phyloP scores from a whole-genome alignment of 768 basidiomycete genomes.

The Tulasnella sp. region DNA sequence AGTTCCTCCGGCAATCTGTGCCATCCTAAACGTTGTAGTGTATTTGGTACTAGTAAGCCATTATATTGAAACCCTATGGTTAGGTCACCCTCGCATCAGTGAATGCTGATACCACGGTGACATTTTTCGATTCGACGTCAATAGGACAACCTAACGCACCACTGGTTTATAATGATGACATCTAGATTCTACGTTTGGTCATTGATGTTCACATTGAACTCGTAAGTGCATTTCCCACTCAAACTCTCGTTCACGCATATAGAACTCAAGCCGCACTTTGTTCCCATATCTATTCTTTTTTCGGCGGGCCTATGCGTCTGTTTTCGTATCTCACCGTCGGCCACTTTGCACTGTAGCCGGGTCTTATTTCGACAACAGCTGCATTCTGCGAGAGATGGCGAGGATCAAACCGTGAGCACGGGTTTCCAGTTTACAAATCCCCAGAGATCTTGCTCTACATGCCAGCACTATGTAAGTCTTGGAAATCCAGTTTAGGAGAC shows the following conservation, averaged over 20 bases:
- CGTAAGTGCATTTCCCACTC: neutral
- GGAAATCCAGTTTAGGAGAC: too few relatives aligned
- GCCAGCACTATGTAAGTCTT: neutral
- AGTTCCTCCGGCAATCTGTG: constrained; percentile 11
- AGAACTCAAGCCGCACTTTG: neutral
- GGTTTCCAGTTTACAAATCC: neutral
- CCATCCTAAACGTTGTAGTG: neutral
- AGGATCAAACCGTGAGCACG: neutral
- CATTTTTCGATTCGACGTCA: neutral
- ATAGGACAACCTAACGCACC: neutral
- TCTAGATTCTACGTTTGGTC: neutral
- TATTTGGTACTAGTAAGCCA: neutral
- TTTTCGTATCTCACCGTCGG: neutral
- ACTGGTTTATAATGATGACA: neutral
- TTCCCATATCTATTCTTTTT: neutral
- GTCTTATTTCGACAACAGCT: neutral
- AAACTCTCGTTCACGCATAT: neutral
- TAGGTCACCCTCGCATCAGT: neutral
- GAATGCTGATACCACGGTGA: neutral
- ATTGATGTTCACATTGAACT: constrained; percentile 14
- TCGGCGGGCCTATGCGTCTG: neutral
- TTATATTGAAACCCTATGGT: neutral
- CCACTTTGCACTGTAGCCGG: neutral
- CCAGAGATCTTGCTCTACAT: neutral
- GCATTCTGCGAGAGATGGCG: neutral